Percentiles rank a stretch among this genome's conserved stretches.
phyloP scores from a whole-genome alignment of 176 grass and related monocot species.

The Carex myosuroides region DNA sequence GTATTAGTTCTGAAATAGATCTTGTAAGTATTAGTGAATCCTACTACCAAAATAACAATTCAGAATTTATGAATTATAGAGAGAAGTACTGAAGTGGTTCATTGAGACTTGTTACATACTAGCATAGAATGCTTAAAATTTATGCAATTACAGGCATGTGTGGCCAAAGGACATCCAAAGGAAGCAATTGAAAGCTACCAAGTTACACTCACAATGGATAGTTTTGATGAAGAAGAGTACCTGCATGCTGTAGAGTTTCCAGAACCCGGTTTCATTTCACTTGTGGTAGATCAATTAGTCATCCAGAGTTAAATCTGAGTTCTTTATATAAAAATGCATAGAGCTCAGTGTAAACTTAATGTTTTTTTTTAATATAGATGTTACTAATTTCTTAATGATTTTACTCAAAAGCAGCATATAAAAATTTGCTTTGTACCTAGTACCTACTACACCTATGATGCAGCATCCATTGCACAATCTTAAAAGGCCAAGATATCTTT shows the following conservation, averaged over 20 bases:
- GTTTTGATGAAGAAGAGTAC: constrained; percentile 26
- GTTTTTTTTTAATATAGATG: not conserved
- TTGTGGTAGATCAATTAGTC: constrained; percentile 35
- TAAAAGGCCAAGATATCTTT: too few species aligned
- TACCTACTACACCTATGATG: too few species aligned
- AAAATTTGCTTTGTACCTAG: too few species aligned
- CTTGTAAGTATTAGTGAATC: not conserved
- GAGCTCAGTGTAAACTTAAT: not conserved
- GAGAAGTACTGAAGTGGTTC: not conserved
- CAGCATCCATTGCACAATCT: too few species aligned
- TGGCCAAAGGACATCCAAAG: constrained; percentile 51
- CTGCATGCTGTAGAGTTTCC: constrained; percentile 9
- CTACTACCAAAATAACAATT: not conserved
- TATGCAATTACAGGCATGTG: constrained; percentile 43
- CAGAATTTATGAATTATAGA: not conserved
- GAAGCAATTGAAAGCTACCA: constrained; percentile 39
- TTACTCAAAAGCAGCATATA: not conserved
- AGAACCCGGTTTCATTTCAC: constrained; percentile 36
- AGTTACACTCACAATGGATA: constrained; percentile 16
- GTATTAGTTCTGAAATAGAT: not conserved
- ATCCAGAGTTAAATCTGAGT: not conserved
- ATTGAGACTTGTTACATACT: not conserved
- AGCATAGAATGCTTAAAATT: not conserved
- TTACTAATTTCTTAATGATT: not conserved
- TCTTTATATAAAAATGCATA: not conserved